A percentile compares a stretch with the other conserved stretches of the same genome.
These are phyloP conservation scores for Elaeis guineensis DNA, from an alignment of 176 grass and related monocot genomes.

Conservation along the genomic window DNA sequence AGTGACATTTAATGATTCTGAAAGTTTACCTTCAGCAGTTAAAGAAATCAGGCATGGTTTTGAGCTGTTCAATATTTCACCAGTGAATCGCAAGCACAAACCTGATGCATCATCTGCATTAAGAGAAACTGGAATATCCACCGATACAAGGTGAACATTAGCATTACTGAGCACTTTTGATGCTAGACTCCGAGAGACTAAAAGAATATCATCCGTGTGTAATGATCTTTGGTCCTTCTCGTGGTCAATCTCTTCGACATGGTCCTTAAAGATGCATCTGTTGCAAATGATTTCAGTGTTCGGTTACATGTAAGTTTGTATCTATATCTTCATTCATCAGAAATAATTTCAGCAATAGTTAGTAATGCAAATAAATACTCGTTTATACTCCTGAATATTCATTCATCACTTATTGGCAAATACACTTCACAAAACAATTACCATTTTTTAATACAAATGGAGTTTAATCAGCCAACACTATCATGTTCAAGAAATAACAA, in stretches of 20 bases:
- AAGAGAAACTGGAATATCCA: conserved; percentile 80
- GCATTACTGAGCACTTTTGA: conserved; percentile 65
- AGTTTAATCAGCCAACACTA: too few species aligned
- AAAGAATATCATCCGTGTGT: conserved; percentile 48
- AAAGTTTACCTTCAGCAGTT: conserved; percentile 37
- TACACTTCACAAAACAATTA: too few species aligned
- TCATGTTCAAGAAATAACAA: too few species aligned
- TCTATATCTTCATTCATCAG: too few species aligned
- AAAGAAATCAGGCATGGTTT: conserved; percentile 60
- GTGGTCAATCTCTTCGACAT: conserved; percentile 44
- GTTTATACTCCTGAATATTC: too few species aligned
- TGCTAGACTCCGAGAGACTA: conserved; percentile 46
- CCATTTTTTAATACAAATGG: too few species aligned
- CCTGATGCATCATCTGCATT: conserved; percentile 57
- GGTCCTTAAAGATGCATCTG: conserved; percentile 79
- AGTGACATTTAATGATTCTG: conserved; percentile 42
- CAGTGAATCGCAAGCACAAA: conserved; percentile 71
- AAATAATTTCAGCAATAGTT: too few species aligned
- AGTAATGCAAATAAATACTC: too few species aligned
- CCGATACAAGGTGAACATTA: conserved; percentile 64
- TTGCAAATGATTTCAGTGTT: conserved; percentile 11
- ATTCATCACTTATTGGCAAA: too few species aligned
- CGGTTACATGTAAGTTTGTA: too few species aligned
- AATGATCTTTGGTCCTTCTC: conserved; percentile 15
- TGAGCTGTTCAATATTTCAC: conserved; percentile 41